Conservation (phyloP, 1,139 yeast species). For the Pichia sp. region DNA sequence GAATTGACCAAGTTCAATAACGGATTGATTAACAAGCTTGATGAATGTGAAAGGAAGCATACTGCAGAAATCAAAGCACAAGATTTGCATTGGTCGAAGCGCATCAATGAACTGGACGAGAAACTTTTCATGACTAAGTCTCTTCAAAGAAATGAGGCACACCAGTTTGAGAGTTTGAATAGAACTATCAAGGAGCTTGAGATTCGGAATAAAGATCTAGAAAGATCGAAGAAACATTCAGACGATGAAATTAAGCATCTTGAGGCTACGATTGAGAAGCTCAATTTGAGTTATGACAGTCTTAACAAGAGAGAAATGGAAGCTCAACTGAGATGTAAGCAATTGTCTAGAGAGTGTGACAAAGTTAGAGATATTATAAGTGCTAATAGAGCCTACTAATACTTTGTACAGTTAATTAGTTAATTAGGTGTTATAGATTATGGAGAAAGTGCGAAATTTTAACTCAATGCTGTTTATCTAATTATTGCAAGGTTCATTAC, state of each 20-base stretch:
- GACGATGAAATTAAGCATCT: slow-evolving; percentile 30
- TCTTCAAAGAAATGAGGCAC: slow-evolving; percentile 38
- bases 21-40: slow-evolving; percentile 32
- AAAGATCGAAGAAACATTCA: slow-evolving; percentile 27
- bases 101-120: slow-evolving; percentile 36
- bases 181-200: slow-evolving; percentile 34
- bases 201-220: slow-evolving; percentile 28
- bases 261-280: slow-evolving; percentile 34
- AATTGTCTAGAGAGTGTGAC: slow-evolving; percentile 45
- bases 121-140: slow-evolving; percentile 31
- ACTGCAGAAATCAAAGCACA: slow-evolving; percentile 34
- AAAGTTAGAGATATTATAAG: slow-evolving; percentile 45
- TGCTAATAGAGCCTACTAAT: background rate
- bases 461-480: background rate
- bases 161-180: slow-evolving; percentile 35
- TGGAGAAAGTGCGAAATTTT: background rate
- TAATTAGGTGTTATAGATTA: background rate
- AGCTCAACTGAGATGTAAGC: slow-evolving; percentile 39
- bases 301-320: slow-evolving; percentile 43
- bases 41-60: slow-evolving; percentile 27
- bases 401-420: no score
- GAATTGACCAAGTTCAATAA: slow-evolving; percentile 35
- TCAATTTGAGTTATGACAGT: slow-evolving; percentile 37
- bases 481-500: no score
- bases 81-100: slow-evolving; percentile 34